These are phyloP conservation scores for Xanthoparmelia taractica DNA, from an alignment of 495 filamentous ascomycete genomes.

Conservation along the genomic window DNA sequence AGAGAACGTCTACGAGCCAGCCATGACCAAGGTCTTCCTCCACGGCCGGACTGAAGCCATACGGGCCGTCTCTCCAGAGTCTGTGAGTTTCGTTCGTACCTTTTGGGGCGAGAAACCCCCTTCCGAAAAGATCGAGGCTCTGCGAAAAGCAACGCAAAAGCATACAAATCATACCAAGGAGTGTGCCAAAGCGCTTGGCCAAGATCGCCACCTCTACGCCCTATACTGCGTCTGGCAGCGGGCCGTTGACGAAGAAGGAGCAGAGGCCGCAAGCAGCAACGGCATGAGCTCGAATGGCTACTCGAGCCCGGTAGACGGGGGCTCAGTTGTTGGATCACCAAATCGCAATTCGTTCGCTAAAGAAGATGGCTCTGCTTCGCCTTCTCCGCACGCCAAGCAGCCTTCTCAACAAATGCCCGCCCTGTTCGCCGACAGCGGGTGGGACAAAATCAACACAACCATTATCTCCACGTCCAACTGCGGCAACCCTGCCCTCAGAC, in stretches of 20 bases:
- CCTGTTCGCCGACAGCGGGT: constrained; percentile 81
- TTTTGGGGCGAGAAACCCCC: constrained; percentile 92
- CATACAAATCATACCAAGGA: constrained; percentile 75
- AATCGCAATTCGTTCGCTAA: constrained; percentile 44
- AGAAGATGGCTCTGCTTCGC: constrained; percentile 35
- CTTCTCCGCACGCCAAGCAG: constrained; percentile 31
- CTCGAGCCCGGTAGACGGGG: constrained; percentile 44
- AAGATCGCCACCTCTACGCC: constrained; percentile 88
- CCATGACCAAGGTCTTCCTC: constrained; percentile 92
- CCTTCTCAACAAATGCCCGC: constrained; percentile 49
- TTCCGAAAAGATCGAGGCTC: constrained; percentile 71
- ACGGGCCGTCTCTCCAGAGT: constrained; percentile 72
- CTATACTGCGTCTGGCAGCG: constrained; percentile 94
- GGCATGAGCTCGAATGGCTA: constrained; percentile 54
- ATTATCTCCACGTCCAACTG: constrained; percentile 97
- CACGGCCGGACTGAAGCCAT: constrained; percentile 95
- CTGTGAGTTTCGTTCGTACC: constrained; percentile 76
- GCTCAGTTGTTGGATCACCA: constrained; percentile 47
- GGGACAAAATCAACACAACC: constrained; percentile 92
- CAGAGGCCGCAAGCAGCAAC: constrained; percentile 44
- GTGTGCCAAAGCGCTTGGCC: constrained; percentile 87
- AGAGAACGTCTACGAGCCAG: constrained; percentile 93
- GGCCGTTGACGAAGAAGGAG: constrained; percentile 64
- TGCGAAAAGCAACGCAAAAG: constrained; percentile 73
- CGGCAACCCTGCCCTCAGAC: constrained; percentile 91